Percentiles rank a stretch among this genome's conserved stretches.
These are phyloP conservation scores for Clonostachys chloroleuca DNA, from an alignment of 2,329 filamentous ascomycete species.

Conservation along the genomic window DNA sequence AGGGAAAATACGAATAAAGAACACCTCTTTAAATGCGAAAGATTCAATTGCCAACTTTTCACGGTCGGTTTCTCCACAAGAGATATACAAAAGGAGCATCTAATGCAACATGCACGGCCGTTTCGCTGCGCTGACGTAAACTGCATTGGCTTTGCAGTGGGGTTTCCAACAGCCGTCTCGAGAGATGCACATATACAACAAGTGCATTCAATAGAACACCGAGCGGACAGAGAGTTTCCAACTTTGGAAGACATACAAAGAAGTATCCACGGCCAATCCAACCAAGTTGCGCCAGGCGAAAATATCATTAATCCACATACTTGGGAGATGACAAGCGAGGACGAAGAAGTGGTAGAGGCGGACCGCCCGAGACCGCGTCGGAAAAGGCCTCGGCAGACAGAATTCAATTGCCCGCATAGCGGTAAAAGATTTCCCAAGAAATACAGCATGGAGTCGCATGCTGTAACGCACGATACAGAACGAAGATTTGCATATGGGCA, in stretches of 20 bases:
- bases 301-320: too few species aligned
- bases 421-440: background rate
- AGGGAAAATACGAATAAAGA: background rate
- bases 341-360: background rate
- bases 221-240: background rate
- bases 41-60: background rate
- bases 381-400: background rate
- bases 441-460: background rate
- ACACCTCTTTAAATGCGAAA: background rate
- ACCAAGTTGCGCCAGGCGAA: too few species aligned
- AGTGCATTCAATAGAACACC: background rate
- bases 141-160: background rate
- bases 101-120: background rate
- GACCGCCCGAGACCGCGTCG: background rate
- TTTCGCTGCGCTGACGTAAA: background rate
- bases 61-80: background rate
- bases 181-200: background rate
- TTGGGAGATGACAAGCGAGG: background rate
- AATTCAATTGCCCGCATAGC: background rate
- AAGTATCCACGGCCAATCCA: background rate
- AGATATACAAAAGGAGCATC: background rate
- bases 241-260: background rate
- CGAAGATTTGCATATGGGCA: background rate
- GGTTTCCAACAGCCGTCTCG: background rate
- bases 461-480: background rate